Evolutionary conservation across 805 yeast species (phyloP).

Genomic region (Nakazawaea peltata): DNA sequence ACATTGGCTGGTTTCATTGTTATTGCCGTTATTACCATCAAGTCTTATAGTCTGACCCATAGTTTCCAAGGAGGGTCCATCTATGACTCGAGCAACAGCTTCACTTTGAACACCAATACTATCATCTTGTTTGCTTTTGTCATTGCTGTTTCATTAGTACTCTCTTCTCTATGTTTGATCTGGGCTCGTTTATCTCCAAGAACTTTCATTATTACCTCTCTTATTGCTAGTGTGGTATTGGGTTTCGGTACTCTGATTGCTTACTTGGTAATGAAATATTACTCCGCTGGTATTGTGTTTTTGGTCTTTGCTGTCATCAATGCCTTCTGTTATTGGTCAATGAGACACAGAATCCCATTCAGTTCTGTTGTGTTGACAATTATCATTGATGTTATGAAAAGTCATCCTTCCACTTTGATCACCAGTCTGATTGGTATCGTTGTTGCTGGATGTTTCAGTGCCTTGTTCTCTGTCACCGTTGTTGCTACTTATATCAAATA

Average conservation of each 20-base stretch:
- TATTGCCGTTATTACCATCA: constrained; percentile 59
- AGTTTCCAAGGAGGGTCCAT: constrained; percentile 55
- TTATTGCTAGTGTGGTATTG: constrained; percentile 55
- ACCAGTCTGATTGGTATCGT: constrained; percentile 55
- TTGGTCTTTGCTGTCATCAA: constrained; percentile 55
- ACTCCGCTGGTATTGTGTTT: constrained; percentile 75
- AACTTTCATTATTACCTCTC: constrained; percentile 59
- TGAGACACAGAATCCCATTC: constrained; percentile 64
- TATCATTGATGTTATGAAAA: constrained; percentile 69
- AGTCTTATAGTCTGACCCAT: constrained; percentile 51
- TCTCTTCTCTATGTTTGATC: constrained; percentile 47
- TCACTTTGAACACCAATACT: constrained; percentile 69
- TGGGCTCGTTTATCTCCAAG: constrained; percentile 61
- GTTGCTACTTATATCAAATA: constrained; percentile 75
- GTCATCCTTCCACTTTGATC: constrained; percentile 60
- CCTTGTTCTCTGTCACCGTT: constrained; percentile 57
- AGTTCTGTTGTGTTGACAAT: constrained; percentile 62
- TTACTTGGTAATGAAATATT: constrained; percentile 59
- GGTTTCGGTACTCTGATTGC: constrained; percentile 74
- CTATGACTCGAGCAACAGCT: constrained; percentile 41
- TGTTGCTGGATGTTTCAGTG: constrained; percentile 53
- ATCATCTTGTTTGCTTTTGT: constrained; percentile 62
- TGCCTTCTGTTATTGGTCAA: constrained; percentile 66
- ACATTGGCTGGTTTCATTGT: constrained; percentile 60
- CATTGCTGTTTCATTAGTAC: constrained; percentile 48